phyloP scores from a whole-genome alignment of 257 asterid genomes.

The Nicotiana tomentosiformis region DNA sequence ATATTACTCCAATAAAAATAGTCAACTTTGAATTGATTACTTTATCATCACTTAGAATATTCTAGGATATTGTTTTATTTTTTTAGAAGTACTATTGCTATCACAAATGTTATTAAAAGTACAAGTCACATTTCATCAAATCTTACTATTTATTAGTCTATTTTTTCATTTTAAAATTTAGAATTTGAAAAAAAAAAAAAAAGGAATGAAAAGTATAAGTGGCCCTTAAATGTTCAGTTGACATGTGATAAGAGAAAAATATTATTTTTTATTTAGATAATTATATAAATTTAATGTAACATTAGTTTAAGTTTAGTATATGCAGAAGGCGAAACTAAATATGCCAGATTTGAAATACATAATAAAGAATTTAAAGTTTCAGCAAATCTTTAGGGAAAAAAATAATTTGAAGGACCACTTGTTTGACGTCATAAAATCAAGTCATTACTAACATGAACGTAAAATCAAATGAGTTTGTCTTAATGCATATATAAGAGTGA shows the following conservation, averaged over 20 bases:
- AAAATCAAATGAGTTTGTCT: background rate
- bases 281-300: background rate
- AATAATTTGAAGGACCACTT: background rate
- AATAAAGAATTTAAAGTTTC: background rate
- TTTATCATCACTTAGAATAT: background rate
- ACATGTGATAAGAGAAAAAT: background rate
- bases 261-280: background rate
- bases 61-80: background rate
- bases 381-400: too few relatives aligned
- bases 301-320: background rate
- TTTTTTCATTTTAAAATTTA: background rate
- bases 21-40: background rate
- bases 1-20: background rate
- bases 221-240: background rate
- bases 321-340: background rate
- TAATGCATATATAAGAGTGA: background rate
- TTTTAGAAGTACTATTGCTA: background rate
- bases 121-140: background rate
- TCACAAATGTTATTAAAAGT: background rate
- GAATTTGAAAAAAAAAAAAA: background rate
- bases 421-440: too few relatives aligned
- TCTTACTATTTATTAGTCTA: background rate
- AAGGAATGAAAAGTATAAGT: background rate
- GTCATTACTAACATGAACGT: background rate
- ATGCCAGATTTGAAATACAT: background rate